phyloP scores from a whole-genome alignment of 2,329 filamentous ascomycete genomes.

The Aureobasidium sp. region DNA sequence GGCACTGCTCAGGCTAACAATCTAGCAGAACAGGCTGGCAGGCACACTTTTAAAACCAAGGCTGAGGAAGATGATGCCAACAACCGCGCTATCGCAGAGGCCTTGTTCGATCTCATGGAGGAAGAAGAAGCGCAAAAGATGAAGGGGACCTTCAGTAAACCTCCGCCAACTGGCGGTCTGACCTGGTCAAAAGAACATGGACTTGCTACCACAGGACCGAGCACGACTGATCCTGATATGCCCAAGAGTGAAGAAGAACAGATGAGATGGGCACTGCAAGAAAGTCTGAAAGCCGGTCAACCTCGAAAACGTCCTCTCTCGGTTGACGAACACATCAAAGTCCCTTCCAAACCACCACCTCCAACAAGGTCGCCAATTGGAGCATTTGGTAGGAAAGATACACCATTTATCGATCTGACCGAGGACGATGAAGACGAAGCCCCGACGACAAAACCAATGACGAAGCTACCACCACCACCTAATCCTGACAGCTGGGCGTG shows the following conservation, averaged over 20 bases:
- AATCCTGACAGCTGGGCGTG: slow-evolving; percentile 43
- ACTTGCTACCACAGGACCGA: slow-evolving; percentile 19
- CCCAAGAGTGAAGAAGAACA: slow-evolving; percentile 27
- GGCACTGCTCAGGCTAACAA: slow-evolving; percentile 57
- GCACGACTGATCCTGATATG: not conserved
- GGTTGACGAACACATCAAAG: not conserved
- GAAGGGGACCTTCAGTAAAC: slow-evolving; percentile 45
- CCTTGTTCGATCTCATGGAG: slow-evolving; percentile 77
- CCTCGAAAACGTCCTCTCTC: slow-evolving; percentile 8
- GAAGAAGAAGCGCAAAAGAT: slow-evolving; percentile 54
- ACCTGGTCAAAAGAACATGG: slow-evolving; percentile 29
- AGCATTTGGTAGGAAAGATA: not conserved
- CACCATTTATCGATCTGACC: not conserved
- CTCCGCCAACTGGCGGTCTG: slow-evolving; percentile 42
- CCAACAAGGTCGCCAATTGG: not conserved
- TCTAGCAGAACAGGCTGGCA: slow-evolving; percentile 57
- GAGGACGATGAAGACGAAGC: not conserved
- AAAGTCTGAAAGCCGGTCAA: slow-evolving; percentile 18
- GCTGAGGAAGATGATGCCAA: slow-evolving; percentile 87
- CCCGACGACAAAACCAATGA: too few species aligned
- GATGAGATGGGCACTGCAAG: slow-evolving; percentile 27
- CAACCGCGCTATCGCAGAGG: slow-evolving; percentile 75
- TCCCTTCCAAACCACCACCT: not conserved
- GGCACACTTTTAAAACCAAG: slow-evolving; percentile 69
- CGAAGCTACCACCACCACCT: not conserved